Conservation (phyloP, 1,284 basidiomycete species). For the Cryptococcus hybrid region DNA sequence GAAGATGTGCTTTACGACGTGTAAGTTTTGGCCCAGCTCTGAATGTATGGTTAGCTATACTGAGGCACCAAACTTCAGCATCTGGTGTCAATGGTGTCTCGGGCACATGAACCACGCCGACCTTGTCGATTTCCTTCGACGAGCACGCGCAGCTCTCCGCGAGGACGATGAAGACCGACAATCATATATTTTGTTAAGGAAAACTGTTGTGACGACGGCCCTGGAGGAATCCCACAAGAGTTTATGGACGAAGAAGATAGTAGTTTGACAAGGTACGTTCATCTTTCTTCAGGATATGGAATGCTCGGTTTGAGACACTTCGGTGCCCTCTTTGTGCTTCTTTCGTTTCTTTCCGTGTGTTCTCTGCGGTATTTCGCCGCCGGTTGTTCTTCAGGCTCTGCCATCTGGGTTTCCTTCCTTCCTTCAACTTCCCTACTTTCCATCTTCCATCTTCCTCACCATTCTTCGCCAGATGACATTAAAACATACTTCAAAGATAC, state of each 20-base stretch:
- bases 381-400: too few relatives aligned
- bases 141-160: constrained; percentile 54
- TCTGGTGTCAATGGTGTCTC: constrained; percentile 96
- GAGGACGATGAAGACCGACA: background rate
- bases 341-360: background rate
- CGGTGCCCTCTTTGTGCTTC: background rate
- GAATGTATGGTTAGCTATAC: background rate
- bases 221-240: constrained; percentile 52
- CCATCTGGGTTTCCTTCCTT: too few relatives aligned
- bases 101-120: constrained; percentile 71
- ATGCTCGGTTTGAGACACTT: background rate
- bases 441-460: too few relatives aligned
- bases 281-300: constrained; percentile 1
- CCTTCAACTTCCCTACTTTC: too few relatives aligned
- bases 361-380: too few relatives aligned
- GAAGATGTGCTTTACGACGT: constrained; percentile 45
- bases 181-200: constrained; percentile 76
- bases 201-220: constrained; percentile 70
- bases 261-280: constrained; percentile 70
- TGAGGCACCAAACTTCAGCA: constrained; percentile 28
- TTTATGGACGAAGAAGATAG: constrained; percentile 83
- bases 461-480: too few relatives aligned
- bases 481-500: background rate
- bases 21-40: constrained; percentile 27
- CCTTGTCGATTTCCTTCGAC: constrained; percentile 70